Evolutionary conservation across 768 basidiomycete species (phyloP).

Genomic region (Tricholoma terreum): DNA sequence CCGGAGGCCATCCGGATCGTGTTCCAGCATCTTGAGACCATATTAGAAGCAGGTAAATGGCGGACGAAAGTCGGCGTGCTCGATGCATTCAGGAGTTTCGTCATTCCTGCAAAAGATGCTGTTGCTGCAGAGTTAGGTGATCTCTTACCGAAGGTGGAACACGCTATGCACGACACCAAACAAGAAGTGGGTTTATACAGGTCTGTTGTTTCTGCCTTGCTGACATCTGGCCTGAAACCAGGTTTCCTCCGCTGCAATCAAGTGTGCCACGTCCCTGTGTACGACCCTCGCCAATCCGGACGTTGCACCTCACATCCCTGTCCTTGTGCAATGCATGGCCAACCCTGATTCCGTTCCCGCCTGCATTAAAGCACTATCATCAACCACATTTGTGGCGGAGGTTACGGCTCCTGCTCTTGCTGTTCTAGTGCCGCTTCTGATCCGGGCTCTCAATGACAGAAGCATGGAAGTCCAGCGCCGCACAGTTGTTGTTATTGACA

Average conservation of each 20-base stretch:
- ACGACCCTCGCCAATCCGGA: constrained; percentile 91
- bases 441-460: constrained; percentile 89
- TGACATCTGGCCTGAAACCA: constrained; percentile 25
- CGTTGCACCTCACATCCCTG: constrained; percentile 82
- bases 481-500: constrained; percentile 91
- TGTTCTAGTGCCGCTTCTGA: constrained; percentile 88
- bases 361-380: constrained; percentile 93
- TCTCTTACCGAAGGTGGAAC: constrained; percentile 83
- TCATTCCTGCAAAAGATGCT: constrained; percentile 61
- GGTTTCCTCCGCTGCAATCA: constrained; percentile 84
- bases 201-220: background rate
- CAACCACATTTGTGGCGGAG: constrained; percentile 95
- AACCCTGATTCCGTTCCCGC: constrained; percentile 83
- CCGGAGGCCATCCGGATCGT: constrained; percentile 74
- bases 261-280: constrained; percentile 88
- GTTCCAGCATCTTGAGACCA: constrained; percentile 65
- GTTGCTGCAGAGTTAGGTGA: constrained; percentile 82
- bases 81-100: constrained; percentile 78
- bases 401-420: constrained; percentile 96
- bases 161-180: constrained; percentile 96
- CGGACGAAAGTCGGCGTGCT: constrained; percentile 90
- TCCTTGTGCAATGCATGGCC: constrained; percentile 92
- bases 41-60: constrained; percentile 90
- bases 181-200: constrained; percentile 59
- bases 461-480: constrained; percentile 96